Percentiles rank a stretch among this genome's conserved stretches.
phyloP scores from a whole-genome alignment of 306 rosid genomes.

The Cicer judaicum region DNA sequence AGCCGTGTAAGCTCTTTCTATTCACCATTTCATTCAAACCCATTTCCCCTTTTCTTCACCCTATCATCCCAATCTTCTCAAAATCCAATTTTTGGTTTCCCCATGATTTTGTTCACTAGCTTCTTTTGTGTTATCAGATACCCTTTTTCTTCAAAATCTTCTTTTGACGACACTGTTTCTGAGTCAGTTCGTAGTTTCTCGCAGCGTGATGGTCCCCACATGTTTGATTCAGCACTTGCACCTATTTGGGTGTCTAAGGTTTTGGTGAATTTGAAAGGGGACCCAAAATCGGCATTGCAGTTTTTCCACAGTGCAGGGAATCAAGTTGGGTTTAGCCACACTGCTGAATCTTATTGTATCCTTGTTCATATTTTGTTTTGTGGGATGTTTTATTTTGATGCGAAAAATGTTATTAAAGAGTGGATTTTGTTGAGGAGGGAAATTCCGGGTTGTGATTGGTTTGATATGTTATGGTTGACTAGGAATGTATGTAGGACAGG shows the following conservation, averaged over 20 bases:
- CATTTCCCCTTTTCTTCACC: slow-evolving; percentile 39
- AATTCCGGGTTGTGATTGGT: slow-evolving; percentile 63
- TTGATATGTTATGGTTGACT: slow-evolving; percentile 79
- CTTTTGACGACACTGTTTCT: slow-evolving; percentile 44
- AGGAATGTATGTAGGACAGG: slow-evolving; percentile 66
- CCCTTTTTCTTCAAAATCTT: slow-evolving; percentile 68
- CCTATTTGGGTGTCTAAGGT: slow-evolving; percentile 71
- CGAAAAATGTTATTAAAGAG: slow-evolving; percentile 62
- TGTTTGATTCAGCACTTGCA: slow-evolving; percentile 65
- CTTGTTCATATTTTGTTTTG: slow-evolving; percentile 73
- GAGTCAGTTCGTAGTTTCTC: slow-evolving; percentile 58
- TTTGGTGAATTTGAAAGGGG: slow-evolving; percentile 66
- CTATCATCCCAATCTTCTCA: slow-evolving; percentile 38
- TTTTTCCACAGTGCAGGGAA: slow-evolving; percentile 69
- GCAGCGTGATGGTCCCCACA: slow-evolving; percentile 53
- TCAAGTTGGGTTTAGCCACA: slow-evolving; percentile 61
- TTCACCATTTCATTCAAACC: slow-evolving; percentile 45
- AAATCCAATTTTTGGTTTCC: slow-evolving; percentile 52
- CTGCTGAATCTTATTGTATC: slow-evolving; percentile 72
- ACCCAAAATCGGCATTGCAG: slow-evolving; percentile 68
- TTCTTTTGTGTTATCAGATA: slow-evolving; percentile 61
- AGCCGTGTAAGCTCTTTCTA: slow-evolving; percentile 72
- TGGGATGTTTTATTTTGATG: slow-evolving; percentile 66
- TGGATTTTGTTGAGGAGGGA: slow-evolving; percentile 58
- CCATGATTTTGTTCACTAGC: slow-evolving; percentile 62